A percentile compares a stretch with the other conserved stretches of the same genome.
Conservation (phyloP, 805 yeast species). For the Metschnikowia arizonensis region DNA sequence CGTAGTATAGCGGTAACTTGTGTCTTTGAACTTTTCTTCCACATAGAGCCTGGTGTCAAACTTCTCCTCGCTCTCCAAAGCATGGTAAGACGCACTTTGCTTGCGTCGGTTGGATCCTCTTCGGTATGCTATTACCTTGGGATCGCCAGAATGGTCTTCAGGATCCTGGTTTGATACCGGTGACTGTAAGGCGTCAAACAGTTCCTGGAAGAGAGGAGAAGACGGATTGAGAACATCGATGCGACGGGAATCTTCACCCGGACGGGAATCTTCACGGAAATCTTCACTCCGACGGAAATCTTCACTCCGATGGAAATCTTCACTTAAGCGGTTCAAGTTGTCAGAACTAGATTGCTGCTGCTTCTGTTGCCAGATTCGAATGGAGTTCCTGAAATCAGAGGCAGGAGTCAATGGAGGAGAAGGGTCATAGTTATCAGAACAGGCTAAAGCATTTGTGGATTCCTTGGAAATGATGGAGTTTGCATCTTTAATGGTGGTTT, state of each 20-base stretch:
- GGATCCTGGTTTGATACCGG: constrained; percentile 2
- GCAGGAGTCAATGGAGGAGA: constrained; percentile 15
- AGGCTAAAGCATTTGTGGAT: constrained; percentile 11
- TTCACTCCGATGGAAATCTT: not conserved
- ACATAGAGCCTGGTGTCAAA: constrained; percentile 47
- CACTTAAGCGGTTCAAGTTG: constrained; percentile 1
- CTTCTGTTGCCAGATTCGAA: constrained; percentile 20
- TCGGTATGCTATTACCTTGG: constrained; percentile 38
- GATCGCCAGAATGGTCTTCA: constrained; percentile 20
- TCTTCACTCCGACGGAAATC: too few relatives aligned
- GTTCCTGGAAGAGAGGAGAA: not conserved
- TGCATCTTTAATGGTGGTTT: constrained; percentile 50
- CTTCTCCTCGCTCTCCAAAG: constrained; percentile 9
- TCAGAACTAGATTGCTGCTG: constrained; percentile 7
- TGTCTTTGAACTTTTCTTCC: constrained; percentile 54
- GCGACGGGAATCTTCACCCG: constrained; percentile 3
- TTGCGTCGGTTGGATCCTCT: constrained; percentile 33
- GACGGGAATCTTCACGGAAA: too few relatives aligned
- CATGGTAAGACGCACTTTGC: constrained; percentile 21
- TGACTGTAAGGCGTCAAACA: not conserved
- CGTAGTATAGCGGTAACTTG: constrained; percentile 62
- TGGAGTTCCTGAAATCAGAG: constrained; percentile 14
- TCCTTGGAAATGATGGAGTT: constrained; percentile 32
- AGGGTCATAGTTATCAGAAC: constrained; percentile 2
- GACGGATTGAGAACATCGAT: not conserved